Evolutionary conservation across 2,329 filamentous ascomycete genomes (phyloP), one percentile per base, ranked within the genome.

Genomic region (Orbilia quercus): DNA sequence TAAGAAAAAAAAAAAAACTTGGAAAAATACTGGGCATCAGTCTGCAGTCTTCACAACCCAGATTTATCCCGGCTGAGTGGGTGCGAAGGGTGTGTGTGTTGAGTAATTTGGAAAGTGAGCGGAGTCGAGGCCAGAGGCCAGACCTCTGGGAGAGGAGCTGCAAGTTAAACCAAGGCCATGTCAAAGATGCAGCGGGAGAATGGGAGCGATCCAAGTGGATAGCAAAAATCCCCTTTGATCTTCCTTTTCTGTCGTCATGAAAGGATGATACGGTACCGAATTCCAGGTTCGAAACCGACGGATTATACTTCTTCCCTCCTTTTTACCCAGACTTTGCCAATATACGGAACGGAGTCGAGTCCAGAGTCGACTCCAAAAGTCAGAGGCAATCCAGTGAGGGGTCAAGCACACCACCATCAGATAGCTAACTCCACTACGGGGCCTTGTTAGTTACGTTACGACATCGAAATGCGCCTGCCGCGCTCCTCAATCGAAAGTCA

Each of bases 151-250:
- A 58, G 53, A 58, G 57, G 66, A 58, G 53, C 65, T 48, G 59
- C 57, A 60, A 63, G 53, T 54, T 64, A 25, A 38, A 63, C 50
- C 51, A 59, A 36, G 20, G 53, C 59, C 58, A 59, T 72, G 67
- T 72, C 67, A 65, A 72, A 72, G 51, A 50, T 72, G 67, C 67
- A 72, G 67, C 67, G 67, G 67, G 67, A 65, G 67, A 72, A 72
- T 71, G 67, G 67, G 67, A 59, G 67, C 59, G 54, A 65, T 64
- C 67, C 67, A 64, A 72, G 60, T 72, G 67, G 67, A 72, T 72
- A 59, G 57, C 50, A 47, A 59, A n/a, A 62, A 28, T 38, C 22
- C 63, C 55, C 54, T 67, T 69, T 55, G 64, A 62, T 69, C 47
- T 69, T 28, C 48, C 55, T 45, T 12, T 48, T 69, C 45, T 69